Percentiles rank a stretch among this genome's conserved stretches.
Conservation (phyloP, 495 filamentous ascomycete genomes). For the Thermothielavioides terrestris region DNA sequence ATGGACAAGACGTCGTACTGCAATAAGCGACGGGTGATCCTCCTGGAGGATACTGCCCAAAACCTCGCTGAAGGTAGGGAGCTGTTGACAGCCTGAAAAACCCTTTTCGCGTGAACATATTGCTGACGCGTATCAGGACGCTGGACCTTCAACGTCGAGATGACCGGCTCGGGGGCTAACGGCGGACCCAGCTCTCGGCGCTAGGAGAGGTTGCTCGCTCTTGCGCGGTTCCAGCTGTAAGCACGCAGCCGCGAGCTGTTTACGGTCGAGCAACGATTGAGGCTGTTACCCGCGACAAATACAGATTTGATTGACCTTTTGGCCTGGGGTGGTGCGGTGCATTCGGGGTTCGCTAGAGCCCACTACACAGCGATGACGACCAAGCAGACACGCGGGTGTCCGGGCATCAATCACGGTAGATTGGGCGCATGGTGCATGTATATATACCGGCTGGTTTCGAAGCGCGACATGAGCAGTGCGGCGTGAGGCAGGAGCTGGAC, state of each 20-base stretch:
- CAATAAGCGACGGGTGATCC: conserved; percentile 79
- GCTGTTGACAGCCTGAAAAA: neutral
- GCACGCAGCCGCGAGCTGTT: too few species aligned
- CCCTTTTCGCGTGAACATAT: neutral
- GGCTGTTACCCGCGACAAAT: too few species aligned
- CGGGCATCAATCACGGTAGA: conserved; percentile 6
- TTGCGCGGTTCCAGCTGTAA: too few species aligned
- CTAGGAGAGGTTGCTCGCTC: neutral
- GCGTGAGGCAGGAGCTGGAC: too few species aligned
- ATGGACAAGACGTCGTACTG: conserved; percentile 97
- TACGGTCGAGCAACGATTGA: too few species aligned
- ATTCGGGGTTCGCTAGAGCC: conserved; percentile 1
- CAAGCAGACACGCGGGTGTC: neutral
- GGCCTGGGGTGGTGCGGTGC: neutral
- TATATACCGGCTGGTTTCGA: neutral
- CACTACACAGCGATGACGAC: neutral
- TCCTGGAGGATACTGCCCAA: conserved; percentile 84
- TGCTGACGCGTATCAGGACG: conserved; percentile 24
- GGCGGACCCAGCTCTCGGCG: conserved; percentile 17
- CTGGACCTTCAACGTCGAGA: conserved; percentile 42
- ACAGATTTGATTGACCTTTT: neutral
- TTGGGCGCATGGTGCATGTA: conserved; percentile 8
- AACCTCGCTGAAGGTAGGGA: conserved; percentile 77
- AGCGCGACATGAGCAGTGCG: too few species aligned
- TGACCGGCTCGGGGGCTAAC: conserved; percentile 13